A percentile compares a stretch with the other conserved stretches of the same genome.
phyloP scores from a whole-genome alignment of 2,329 filamentous ascomycete species.

The Neopestalotiopsis sp. region DNA sequence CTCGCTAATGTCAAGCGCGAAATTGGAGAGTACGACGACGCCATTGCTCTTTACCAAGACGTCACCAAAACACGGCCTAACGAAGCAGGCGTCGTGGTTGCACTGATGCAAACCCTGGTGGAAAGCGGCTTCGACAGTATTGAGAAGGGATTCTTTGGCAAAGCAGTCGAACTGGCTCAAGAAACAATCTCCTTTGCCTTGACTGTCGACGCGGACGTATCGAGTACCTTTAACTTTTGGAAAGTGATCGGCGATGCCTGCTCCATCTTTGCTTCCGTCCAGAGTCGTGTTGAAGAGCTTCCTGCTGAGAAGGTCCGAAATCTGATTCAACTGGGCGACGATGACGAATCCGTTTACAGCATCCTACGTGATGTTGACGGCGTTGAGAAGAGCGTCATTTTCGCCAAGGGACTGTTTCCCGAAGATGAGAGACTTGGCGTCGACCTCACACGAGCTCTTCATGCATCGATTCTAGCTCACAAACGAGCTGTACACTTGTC shows the following conservation, averaged over 20 bases:
- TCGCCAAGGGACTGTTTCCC: constrained; percentile 50
- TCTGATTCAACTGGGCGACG: constrained; percentile 62
- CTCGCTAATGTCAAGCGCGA: constrained; percentile 93
- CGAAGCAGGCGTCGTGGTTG: constrained; percentile 88
- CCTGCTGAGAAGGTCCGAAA: constrained; percentile 62
- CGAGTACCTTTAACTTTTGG: constrained; percentile 91
- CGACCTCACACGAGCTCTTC: constrained; percentile 64
- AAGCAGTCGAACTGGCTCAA: constrained; percentile 73
- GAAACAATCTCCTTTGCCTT: constrained; percentile 73
- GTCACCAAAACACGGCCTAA: constrained; percentile 71
- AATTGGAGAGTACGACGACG: constrained; percentile 86
- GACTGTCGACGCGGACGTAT: constrained; percentile 63
- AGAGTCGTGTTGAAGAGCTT: constrained; percentile 68
- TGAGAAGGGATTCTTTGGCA: constrained; percentile 85
- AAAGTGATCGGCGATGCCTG: constrained; percentile 90
- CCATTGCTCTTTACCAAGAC: constrained; percentile 75
- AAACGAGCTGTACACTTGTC: constrained; percentile 83
- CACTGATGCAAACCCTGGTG: constrained; percentile 84
- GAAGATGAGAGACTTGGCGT: constrained; percentile 54
- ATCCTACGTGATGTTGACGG: constrained; percentile 74
- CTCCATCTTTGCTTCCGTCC: constrained; percentile 80
- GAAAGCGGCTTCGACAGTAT: constrained; percentile 81
- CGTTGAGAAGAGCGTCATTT: constrained; percentile 51
- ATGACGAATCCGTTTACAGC: constrained; percentile 60
- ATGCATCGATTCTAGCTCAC: constrained; percentile 80